Conservation (phyloP, 306 rosid species). For the Dalbergia cultrata region DNA sequence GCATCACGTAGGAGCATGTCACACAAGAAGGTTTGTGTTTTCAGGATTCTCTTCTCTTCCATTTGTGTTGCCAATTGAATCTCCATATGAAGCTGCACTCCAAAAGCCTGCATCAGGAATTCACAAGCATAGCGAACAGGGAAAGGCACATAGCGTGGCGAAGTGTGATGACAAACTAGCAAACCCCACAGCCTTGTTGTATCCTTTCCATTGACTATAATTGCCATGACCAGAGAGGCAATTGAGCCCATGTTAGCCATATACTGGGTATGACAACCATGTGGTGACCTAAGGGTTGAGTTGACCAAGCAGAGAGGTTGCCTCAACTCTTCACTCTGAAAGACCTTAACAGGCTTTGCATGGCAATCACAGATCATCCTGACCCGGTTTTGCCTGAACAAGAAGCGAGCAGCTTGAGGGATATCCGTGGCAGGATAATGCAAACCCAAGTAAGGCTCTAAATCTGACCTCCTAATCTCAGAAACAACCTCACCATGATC, state of each 20-base stretch:
- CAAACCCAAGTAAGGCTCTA: slow-evolving; percentile 79
- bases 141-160: slow-evolving; percentile 77
- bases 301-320: slow-evolving; percentile 83
- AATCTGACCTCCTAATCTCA: slow-evolving; percentile 75
- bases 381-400: slow-evolving; percentile 81
- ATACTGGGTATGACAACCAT: slow-evolving; percentile 73
- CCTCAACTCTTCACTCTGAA: slow-evolving; percentile 66
- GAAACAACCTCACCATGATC: slow-evolving; percentile 94
- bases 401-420: slow-evolving; percentile 85
- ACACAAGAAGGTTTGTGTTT: slow-evolving; percentile 77
- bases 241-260: slow-evolving; percentile 86
- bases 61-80: slow-evolving; percentile 74
- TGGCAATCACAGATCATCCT: slow-evolving; percentile 83
- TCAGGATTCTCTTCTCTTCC: slow-evolving; percentile 71
- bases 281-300: slow-evolving; percentile 85
- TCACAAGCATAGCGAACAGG: slow-evolving; percentile 92
- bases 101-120: slow-evolving; percentile 86
- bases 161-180: slow-evolving; percentile 86
- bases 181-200: slow-evolving; percentile 86
- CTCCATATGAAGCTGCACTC: slow-evolving; percentile 76
- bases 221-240: slow-evolving; percentile 78
- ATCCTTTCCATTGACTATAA: slow-evolving; percentile 59
- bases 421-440: slow-evolving; percentile 91
- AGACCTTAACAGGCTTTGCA: slow-evolving; percentile 67
- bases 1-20: slow-evolving; percentile 90